These are phyloP conservation scores for Solanum boliviense DNA, from an alignment of 257 asterid genomes.

Conservation along the genomic window DNA sequence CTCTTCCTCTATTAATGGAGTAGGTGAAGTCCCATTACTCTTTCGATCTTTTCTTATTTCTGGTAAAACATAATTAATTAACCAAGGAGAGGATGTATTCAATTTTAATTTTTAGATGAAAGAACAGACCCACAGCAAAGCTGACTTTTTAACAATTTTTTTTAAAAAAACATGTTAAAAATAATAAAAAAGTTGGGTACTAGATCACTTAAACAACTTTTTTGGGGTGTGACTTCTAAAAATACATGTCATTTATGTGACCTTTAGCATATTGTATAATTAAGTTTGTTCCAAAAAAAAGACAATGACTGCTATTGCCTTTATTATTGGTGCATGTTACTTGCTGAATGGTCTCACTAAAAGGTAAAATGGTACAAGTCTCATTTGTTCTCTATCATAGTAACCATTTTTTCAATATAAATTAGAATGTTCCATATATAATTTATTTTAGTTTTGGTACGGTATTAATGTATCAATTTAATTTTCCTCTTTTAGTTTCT, in stretches of 20 bases:
- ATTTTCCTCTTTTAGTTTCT: neutral
- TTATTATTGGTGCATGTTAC: neutral
- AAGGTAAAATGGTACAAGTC: no score
- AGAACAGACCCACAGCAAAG: neutral
- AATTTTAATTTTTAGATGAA: neutral
- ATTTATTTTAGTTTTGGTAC: neutral
- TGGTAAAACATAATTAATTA: neutral
- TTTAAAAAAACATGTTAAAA: neutral
- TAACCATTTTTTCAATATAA: neutral
- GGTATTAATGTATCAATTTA: neutral
- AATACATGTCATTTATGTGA: neutral
- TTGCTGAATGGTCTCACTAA: neutral
- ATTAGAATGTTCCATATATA: neutral
- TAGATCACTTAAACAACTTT: neutral
- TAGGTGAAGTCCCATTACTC: neutral
- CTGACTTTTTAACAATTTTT: neutral
- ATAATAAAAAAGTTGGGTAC: neutral
- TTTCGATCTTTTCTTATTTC: neutral
- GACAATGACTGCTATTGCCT: neutral
- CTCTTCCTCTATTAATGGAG: neutral
- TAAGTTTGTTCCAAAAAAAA: neutral
- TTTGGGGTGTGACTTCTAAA: neutral
- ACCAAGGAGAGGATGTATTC: neutral
- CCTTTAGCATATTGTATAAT: neutral
- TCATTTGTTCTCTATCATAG: neutral